A percentile compares a stretch with the other conserved stretches of the same genome.
These are phyloP conservation scores for Cryptosporidium tyzzeri DNA, from an alignment of 169 alveolate species.

Conservation along the genomic window DNA sequence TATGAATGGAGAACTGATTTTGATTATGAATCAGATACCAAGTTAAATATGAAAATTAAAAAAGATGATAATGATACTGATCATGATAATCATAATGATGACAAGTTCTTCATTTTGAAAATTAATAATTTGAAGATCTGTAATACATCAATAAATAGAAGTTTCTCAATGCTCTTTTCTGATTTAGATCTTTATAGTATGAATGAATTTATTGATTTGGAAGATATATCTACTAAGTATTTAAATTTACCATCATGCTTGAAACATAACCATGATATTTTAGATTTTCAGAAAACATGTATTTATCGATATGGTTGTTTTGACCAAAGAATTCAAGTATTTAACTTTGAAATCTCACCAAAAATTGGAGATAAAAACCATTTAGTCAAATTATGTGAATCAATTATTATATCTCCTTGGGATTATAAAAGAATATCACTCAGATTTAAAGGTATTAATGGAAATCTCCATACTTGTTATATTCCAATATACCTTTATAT, in stretches of 20 bases:
- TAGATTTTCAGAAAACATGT: background rate
- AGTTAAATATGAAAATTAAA: background rate
- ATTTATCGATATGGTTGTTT: slow-evolving; percentile 48
- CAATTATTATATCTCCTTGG: slow-evolving; percentile 36
- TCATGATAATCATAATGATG: background rate
- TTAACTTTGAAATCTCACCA: background rate
- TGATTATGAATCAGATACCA: background rate
- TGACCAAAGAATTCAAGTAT: slow-evolving; percentile 7
- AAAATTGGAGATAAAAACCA: background rate
- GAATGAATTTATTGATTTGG: slow-evolving; percentile 28
- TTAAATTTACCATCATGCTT: background rate
- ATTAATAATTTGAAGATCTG: slow-evolving; percentile 13
- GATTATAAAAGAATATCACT: slow-evolving; percentile 32
- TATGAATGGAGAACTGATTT: slow-evolving; percentile 20
- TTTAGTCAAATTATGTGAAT: slow-evolving; percentile 2
- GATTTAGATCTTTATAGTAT: slow-evolving; percentile 5
- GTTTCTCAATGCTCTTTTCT: slow-evolving; percentile 18
- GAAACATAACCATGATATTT: background rate
- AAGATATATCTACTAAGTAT: slow-evolving; percentile 39
- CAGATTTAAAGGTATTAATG: background rate
- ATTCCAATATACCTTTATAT: slow-evolving; percentile 36
- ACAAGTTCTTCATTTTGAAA: background rate
- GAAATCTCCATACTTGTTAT: slow-evolving; percentile 19
- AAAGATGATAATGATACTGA: background rate
- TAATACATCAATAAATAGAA: slow-evolving; percentile 45